Base-by-base conservation (phyloP, 164 flowering plant genomes). In the Macadamia tetraphylla region DNA sequence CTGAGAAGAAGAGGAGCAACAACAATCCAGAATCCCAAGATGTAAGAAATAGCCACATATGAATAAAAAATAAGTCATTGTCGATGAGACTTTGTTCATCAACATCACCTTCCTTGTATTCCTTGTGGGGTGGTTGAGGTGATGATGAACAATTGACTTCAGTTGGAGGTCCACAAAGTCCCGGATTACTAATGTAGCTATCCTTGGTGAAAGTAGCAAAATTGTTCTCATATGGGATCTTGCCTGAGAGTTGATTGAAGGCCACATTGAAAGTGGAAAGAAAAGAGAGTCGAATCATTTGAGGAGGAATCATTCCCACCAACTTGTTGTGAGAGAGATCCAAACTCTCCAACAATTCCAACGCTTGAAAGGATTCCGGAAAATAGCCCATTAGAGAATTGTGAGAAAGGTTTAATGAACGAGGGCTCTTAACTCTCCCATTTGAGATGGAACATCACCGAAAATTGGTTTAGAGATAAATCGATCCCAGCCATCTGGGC, bases 401-500 rank as follows among this genome's bases (percentile, higher is more conserved):
- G 12, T 23, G 23, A 23, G 23, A 23, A 23, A 23, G 23, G 23
- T 23, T 23, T 23, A 23, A 23, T 23, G 23, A 23, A 23, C 23
- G 23, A 23, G 23, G 23, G 23, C 23, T 23, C 23, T 23, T 23
- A 23, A 23, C 23, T 23, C 23, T 23, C 23, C 23, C 23, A 23
- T 23, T 23, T 23, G 23, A 23, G 23, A 23, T 23, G 65, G 71
- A 69, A 62, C 62, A 15, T 51, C 29, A 31, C 66, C 71, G 10
- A 10, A 14, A 69, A n/a, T 29, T 52, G 29, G 65, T 69, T 69
- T 30, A n/a, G 1, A 15, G 71, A 69, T 12, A 69, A 18, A 29
- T 69, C 71, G 3, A 69, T 69, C 32, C 65, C 59, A 29, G 58
- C 35, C 65, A 69, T 69, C 15, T 49, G 12, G 52, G 13, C 17